These are phyloP conservation scores for Delphinella strobiligena DNA, from an alignment of 2,329 filamentous ascomycete species.

Conservation along the genomic window DNA sequence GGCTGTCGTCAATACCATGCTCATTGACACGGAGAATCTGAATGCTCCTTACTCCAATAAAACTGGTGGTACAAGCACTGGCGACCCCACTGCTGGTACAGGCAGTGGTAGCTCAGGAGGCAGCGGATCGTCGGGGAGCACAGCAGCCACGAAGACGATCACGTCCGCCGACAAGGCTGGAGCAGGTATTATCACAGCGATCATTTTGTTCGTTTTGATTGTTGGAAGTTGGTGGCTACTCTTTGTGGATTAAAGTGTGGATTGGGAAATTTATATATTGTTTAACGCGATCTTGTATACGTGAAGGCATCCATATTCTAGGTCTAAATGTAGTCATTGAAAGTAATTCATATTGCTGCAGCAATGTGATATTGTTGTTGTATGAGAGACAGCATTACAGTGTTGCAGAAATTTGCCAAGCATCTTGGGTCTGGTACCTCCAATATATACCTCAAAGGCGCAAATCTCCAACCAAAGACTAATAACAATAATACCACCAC, in stretches of 20 bases:
- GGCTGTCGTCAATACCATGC: conserved; percentile 32
- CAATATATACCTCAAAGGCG: too few relatives aligned
- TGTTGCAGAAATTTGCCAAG: too few relatives aligned
- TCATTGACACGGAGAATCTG: conserved; percentile 25
- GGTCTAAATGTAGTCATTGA: too few relatives aligned
- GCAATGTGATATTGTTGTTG: too few relatives aligned
- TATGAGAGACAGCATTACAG: too few relatives aligned
- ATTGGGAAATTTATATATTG: not conserved
- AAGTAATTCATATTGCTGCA: too few relatives aligned
- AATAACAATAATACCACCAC: too few relatives aligned
- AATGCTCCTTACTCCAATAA: conserved; percentile 29
- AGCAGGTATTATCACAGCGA: conserved; percentile 51
- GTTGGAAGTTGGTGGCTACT: conserved; percentile 24
- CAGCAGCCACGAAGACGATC: conserved; percentile 19
- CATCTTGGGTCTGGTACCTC: too few relatives aligned
- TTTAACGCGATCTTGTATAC: not conserved
- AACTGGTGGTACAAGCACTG: conserved; percentile 37
- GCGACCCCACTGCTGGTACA: conserved; percentile 31
- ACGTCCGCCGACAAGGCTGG: conserved; percentile 53
- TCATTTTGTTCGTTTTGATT: conserved; percentile 44
- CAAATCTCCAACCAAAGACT: too few relatives aligned
- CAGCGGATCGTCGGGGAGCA: not conserved
- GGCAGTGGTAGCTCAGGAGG: conserved; percentile 16
- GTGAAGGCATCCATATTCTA: too few relatives aligned
- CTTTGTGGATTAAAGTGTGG: not conserved